A percentile compares a stretch with the other conserved stretches of the same genome.
Conservation (phyloP, 2,329 filamentous ascomycete genomes). For the Hymenoscyphus fructigenus region DNA sequence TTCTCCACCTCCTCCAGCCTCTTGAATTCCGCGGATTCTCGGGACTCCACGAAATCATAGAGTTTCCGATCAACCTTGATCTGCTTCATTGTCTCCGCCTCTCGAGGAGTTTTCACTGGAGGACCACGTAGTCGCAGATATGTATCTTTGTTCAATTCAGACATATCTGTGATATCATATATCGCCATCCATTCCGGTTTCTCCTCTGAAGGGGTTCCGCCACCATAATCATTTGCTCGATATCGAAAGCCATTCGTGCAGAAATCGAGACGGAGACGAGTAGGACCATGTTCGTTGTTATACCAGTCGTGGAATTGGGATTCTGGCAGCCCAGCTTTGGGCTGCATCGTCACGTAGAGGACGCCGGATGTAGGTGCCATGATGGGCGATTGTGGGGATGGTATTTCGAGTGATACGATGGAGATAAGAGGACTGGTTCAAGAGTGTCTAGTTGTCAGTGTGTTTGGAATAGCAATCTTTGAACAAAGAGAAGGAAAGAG, state of each 20-base stretch:
- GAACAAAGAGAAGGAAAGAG: background rate
- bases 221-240: conserved; percentile 59
- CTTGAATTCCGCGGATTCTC: conserved; percentile 55
- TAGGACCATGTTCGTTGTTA: conserved; percentile 88
- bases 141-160: conserved; percentile 64
- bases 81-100: conserved; percentile 61
- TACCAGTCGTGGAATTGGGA: conserved; percentile 89
- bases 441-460: background rate
- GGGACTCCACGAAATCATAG: conserved; percentile 63
- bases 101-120: conserved; percentile 55
- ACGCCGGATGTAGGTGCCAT: conserved; percentile 60
- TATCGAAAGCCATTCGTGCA: conserved; percentile 80
- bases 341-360: conserved; percentile 86
- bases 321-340: conserved; percentile 57
- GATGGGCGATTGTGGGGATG: conserved; percentile 14
- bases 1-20: conserved; percentile 60
- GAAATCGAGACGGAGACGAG: conserved; percentile 72
- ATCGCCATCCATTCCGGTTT: conserved; percentile 72
- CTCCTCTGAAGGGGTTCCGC: conserved; percentile 31
- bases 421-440: too few relatives aligned
- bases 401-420: background rate
- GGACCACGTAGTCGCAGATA: conserved; percentile 66
- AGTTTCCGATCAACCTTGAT: conserved; percentile 70
- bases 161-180: conserved; percentile 79
- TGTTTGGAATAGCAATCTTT: background rate